Conservation (phyloP, 1,139 yeast genomes). For the Candida sanyaensis region DNA sequence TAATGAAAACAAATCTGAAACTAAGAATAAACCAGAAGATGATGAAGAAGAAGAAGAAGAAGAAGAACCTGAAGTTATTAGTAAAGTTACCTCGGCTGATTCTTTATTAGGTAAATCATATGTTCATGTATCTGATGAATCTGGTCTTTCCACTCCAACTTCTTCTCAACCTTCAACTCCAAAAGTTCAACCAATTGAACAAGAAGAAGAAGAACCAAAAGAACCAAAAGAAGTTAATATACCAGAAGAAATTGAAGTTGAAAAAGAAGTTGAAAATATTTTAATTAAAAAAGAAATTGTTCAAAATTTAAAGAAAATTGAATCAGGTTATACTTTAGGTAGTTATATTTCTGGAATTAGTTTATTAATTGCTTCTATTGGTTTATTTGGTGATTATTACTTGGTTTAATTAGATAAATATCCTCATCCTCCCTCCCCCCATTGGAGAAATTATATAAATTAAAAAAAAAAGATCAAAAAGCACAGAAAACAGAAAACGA, state of each 20-base stretch:
- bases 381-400: slow-evolving; percentile 51
- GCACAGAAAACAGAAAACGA: too few relatives aligned
- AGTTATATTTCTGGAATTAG: slow-evolving; percentile 44
- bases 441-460: too few relatives aligned
- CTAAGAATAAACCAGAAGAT: too few relatives aligned
- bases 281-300: slow-evolving; percentile 42
- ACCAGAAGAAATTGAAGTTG: slow-evolving; percentile 27
- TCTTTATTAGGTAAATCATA: slow-evolving; percentile 51
- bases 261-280: slow-evolving; percentile 43
- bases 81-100: slow-evolving; percentile 20
- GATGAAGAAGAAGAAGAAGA: slow-evolving; percentile 9
- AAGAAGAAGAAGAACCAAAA: too few relatives aligned
- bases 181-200: slow-evolving; percentile 12
- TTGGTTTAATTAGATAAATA: slow-evolving; percentile 18
- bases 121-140: slow-evolving; percentile 52
- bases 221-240: slow-evolving; percentile 10
- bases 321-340: slow-evolving; percentile 34
- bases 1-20: background rate
- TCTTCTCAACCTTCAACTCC: slow-evolving; percentile 19
- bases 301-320: slow-evolving; percentile 31
- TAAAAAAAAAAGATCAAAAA: background rate
- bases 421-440: too few relatives aligned
- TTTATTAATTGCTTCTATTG: slow-evolving; percentile 45
- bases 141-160: slow-evolving; percentile 17
- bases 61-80: slow-evolving; percentile 13